Conservation (phyloP, 2,329 filamentous ascomycete species). For the Ophidiomyces ophidiicola region DNA sequence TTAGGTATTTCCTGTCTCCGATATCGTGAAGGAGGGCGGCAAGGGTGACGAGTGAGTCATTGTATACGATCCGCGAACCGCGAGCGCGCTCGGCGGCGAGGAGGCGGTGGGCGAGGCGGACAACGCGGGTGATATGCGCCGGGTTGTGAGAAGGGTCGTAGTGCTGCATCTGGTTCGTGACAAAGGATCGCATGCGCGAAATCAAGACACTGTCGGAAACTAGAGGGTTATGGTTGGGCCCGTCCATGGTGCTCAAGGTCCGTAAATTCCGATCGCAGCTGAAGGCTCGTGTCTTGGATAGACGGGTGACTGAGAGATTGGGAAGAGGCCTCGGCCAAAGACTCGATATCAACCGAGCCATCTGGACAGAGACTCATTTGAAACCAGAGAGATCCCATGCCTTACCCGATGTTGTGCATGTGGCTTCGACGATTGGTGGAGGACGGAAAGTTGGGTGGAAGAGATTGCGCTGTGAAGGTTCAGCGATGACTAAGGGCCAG, state of each 20-base stretch:
- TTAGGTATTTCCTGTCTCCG: constrained; percentile 69
- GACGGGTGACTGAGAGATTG: not conserved
- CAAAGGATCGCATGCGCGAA: constrained; percentile 48
- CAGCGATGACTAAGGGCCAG: too few species aligned
- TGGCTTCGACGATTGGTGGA: too few species aligned
- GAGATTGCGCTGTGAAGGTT: too few species aligned
- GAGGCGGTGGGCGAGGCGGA: constrained; percentile 58
- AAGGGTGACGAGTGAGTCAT: constrained; percentile 51
- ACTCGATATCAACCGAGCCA: not conserved
- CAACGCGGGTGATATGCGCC: constrained; percentile 57
- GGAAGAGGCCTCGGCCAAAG: not conserved
- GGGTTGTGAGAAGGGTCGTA: constrained; percentile 46
- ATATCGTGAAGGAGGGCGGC: constrained; percentile 75
- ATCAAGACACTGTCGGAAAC: constrained; percentile 38
- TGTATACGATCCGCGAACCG: constrained; percentile 25
- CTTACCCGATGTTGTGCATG: not conserved
- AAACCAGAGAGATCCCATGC: too few species aligned
- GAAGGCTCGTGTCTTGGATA: not conserved
- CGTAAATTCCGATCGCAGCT: too few species aligned
- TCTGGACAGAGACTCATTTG: too few species aligned
- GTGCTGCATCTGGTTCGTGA: constrained; percentile 58
- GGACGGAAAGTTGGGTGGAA: too few species aligned
- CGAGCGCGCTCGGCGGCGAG: constrained; percentile 38
- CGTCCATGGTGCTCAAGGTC: too few species aligned
- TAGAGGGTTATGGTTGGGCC: too few species aligned